These are phyloP conservation scores for Hypoxylon rubiginosum DNA, from an alignment of 2,329 filamentous ascomycete genomes.

Conservation along the genomic window DNA sequence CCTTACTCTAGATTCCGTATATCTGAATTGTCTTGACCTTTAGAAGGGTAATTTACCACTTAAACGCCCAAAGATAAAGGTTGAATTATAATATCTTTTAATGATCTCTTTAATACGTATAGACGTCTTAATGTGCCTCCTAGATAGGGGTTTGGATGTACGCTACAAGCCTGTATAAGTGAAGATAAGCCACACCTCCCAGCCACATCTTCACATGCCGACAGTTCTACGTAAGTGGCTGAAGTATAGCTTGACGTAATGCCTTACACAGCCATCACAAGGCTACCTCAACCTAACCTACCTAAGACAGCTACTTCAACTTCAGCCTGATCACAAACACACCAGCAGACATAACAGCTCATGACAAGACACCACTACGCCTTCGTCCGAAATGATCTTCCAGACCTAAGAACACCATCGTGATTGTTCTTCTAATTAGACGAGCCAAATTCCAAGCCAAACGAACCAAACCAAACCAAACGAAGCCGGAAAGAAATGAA, in stretches of 20 bases:
- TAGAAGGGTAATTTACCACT: too few species aligned
- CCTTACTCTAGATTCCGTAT: too few species aligned
- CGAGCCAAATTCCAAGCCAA: neutral
- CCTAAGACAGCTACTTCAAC: neutral
- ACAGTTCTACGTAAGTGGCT: neutral
- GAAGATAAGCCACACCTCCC: neutral
- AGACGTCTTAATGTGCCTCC: too few species aligned
- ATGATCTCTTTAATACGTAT: too few species aligned
- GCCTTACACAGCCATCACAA: constrained; percentile 7
- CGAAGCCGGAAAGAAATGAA: constrained; percentile 12
- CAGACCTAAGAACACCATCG: neutral
- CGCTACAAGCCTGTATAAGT: too few species aligned
- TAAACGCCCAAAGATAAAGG: too few species aligned
- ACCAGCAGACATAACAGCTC: neutral
- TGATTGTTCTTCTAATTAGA: neutral
- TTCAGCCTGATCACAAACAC: constrained; percentile 13
- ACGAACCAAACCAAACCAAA: constrained; percentile 11
- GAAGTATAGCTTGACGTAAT: constrained; percentile 5
- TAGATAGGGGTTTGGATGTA: too few species aligned
- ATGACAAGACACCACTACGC: neutral
- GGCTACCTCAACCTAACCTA: constrained; percentile 1
- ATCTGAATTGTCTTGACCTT: too few species aligned
- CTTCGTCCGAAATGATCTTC: constrained; percentile 9
- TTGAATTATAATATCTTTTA: neutral
- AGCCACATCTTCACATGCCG: constrained; percentile 2